Base-by-base conservation (phyloP, 1,284 basidiomycete species). In the Trichosporon inkin region DNA sequence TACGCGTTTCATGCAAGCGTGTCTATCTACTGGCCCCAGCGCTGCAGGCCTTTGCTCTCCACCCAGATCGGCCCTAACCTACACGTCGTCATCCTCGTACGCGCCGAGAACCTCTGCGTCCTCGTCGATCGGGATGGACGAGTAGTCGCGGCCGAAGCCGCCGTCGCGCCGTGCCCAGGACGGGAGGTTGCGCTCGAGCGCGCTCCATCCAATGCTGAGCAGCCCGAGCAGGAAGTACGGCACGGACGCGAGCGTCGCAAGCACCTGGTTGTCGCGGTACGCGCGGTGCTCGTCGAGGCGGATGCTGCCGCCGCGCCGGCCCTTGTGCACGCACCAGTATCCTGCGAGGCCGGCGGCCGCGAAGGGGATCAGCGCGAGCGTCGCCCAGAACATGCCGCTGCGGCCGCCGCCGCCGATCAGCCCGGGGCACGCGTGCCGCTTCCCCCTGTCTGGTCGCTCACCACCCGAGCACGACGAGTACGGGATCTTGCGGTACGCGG, bases 201-300 rank as follows among this genome's bases (percentile, higher is more conserved):
- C 75, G 10, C 74, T 68, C 69, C 71, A 72, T 0, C 83, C 87
- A 56, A 90, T 86, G 10, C 87, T 84, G 0, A 81, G 83, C 19
- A 92, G 68, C 17, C 91, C 92, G 55, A 95, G 68, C 54, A 93
- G 72, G 81, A 89, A 93, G 86, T 88, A 92, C 0, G 92, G 92
- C 3, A 95, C 84, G 10, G 86, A 89, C 2, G 89, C 89, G 37
- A 94, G 71, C 6, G 88, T 91, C 16, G 82, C 85, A 56, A 92
- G 62, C 0, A 81, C 66, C 22, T 85, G 59, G 37, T 72, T 68
- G 40, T 79, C 79, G 39, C 81, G 74, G 64, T 81, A 85, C 3
- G 80, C 76, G 5, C 77, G 72, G 61, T 77, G 74, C 47, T 81
- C 80, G 41, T 89, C 88, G 10, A 94, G 80, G 10, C 90, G 87